Percentiles rank a stretch among this genome's conserved stretches.
These are phyloP conservation scores for Dipteronia dyeriana DNA, from an alignment of 345 rosid genomes.

Conservation along the genomic window DNA sequence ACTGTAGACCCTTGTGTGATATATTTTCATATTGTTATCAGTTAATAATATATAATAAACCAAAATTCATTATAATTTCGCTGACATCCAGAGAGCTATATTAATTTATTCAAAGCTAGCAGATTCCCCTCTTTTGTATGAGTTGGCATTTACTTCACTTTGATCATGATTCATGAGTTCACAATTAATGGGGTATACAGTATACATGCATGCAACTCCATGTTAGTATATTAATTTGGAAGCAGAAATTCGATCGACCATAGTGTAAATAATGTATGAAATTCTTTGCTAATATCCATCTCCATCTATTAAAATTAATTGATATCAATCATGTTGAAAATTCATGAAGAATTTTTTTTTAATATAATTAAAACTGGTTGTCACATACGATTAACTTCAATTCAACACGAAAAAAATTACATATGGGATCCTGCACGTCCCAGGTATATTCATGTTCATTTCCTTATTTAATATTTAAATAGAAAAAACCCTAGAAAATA, in stretches of 20 bases:
- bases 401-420: no score
- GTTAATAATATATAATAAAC: slow-evolving; percentile 8
- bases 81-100: not conserved
- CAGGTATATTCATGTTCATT: no score
- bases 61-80: not conserved
- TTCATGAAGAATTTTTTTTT: not conserved
- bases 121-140: not conserved
- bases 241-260: not conserved
- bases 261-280: not conserved
- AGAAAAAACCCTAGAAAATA: not conserved
- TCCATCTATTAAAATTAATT: not conserved
- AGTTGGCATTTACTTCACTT: slow-evolving; percentile 14
- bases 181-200: not conserved
- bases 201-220: not conserved
- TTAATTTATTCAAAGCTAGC: not conserved
- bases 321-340: not conserved
- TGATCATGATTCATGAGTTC: slow-evolving; percentile 4
- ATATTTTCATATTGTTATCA: not conserved
- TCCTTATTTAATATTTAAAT: no score
- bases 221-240: not conserved
- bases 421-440: no score
- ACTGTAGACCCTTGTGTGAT: not conserved
- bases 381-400: no score
- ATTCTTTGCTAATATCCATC: not conserved
- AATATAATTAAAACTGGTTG: no score